phyloP scores from a whole-genome alignment of 1,284 basidiomycete species.

The Irpex lacteus region DNA sequence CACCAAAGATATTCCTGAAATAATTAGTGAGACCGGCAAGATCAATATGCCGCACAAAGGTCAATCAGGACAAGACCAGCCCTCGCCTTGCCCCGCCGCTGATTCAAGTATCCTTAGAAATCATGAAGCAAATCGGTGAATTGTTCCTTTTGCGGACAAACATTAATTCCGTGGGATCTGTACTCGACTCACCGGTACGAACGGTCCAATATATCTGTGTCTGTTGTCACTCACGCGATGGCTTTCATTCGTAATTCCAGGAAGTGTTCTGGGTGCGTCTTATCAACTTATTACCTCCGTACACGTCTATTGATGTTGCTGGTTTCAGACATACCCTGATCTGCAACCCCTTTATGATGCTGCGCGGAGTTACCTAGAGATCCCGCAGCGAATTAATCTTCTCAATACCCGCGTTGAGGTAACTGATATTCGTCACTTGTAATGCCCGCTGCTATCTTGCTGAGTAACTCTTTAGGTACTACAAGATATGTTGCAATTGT shows the following conservation, averaged over 20 bases:
- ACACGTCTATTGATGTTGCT: slow-evolving; percentile 8
- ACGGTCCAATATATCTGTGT: background rate
- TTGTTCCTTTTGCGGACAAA: slow-evolving; percentile 93
- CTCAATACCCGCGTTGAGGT: slow-evolving; percentile 94
- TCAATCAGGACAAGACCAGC: slow-evolving; percentile 23
- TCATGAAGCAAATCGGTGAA: slow-evolving; percentile 97
- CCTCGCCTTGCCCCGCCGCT: background rate
- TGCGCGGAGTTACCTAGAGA: slow-evolving; percentile 90
- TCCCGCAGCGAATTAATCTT: slow-evolving; percentile 90
- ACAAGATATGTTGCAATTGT: slow-evolving; percentile 94
- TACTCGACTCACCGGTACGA: slow-evolving; percentile 88
- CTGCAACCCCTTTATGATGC: slow-evolving; percentile 95
- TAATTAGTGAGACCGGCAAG: slow-evolving; percentile 92
- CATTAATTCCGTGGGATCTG: slow-evolving; percentile 94
- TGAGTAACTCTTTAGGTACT: slow-evolving; percentile 56
- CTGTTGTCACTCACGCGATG: background rate
- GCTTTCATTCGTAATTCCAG: slow-evolving; percentile 35
- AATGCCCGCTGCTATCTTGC: background rate
- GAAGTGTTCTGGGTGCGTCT: slow-evolving; percentile 87
- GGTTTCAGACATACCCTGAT: slow-evolving; percentile 78
- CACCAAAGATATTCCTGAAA: slow-evolving; percentile 94
- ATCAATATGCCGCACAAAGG: slow-evolving; percentile 86
- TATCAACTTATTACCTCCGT: background rate
- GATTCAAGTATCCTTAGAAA: slow-evolving; percentile 50
- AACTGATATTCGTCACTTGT: slow-evolving; percentile 9